Conservation (phyloP, 2,329 filamentous ascomycete genomes). For the Botrytis elliptica region DNA sequence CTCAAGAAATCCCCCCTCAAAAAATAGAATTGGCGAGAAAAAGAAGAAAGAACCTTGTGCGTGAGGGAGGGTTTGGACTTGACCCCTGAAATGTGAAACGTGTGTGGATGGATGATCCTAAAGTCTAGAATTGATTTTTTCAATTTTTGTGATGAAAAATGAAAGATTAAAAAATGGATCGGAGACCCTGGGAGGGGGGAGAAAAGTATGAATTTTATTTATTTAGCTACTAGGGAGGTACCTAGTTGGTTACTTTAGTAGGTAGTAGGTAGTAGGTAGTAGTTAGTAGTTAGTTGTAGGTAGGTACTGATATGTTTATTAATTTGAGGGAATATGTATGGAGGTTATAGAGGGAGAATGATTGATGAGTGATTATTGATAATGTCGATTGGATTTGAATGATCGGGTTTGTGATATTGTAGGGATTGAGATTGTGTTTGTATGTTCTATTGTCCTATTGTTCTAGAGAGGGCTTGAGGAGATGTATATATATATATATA, state of each 20-base stretch:
- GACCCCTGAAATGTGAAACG: conserved; percentile 11
- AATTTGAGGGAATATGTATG: not conserved
- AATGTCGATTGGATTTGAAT: too few species aligned
- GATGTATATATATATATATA: too few species aligned
- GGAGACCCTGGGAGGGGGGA: not conserved
- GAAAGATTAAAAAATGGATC: not conserved
- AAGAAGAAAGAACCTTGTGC: too few species aligned
- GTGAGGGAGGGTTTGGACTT: not conserved
- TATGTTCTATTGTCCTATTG: not conserved
- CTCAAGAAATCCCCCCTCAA: too few species aligned
- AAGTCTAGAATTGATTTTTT: not conserved
- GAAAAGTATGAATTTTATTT: not conserved
- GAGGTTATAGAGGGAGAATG: too few species aligned
- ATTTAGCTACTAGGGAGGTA: too few species aligned
- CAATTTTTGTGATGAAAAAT: not conserved
- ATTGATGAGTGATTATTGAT: too few species aligned
- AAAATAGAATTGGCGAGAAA: not conserved
- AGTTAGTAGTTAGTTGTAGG: not conserved
- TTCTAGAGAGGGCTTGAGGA: not conserved
- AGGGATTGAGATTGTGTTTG: not conserved
- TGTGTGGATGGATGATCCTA: not conserved
- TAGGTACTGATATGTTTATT: not conserved
- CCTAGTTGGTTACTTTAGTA: too few species aligned
- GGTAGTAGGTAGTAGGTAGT: too few species aligned
- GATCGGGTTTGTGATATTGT: too few species aligned